Base-by-base conservation (phyloP, 2,329 filamentous ascomycete genomes). In the Rhinocladiella similis region DNA sequence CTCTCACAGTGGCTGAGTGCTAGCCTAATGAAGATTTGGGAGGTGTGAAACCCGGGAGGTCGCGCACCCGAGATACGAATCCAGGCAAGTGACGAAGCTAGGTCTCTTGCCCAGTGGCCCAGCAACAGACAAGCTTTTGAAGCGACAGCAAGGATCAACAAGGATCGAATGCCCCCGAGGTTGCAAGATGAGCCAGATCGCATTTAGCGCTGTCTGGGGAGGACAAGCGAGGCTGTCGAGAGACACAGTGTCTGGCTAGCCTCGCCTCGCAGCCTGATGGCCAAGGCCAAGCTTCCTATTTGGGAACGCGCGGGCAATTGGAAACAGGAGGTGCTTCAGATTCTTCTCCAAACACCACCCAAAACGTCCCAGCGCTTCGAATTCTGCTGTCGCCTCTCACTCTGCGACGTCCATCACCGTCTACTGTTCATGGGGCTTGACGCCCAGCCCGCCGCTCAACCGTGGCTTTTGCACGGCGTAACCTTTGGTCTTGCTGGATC, bases 301-400 rank as follows among this genome's bases (percentile, higher is more conserved):
- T 47, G 20, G 19, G 47, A 6, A 39, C 5, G 20, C 22, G 29
- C n/a, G 25, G 6, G 12, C 18, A 9, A 13, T 25, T 22, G 16
- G 50, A 56, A 56, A 60, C 57, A 46, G 48, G 48, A 42, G 53
- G 43, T 57, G 53, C 53, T 48, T 60, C 57, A 54, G 54, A 48
- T 48, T 50, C 57, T 42, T 35, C 57, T 57, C 43, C 48, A 54
- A 50, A 59, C 59, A 59, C 56, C n/a, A 39, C 48, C 25, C 53
- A 54, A 62, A 62, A 58, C 53, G 36, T 54, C 22, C 47, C 56
- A 58, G 59, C 59, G 59, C 53, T 54, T 62, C 53, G 48, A 46
- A 57, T 57, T 25, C 29, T 36, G 47, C 10, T 22, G 19, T 53
- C 12, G 35, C 49, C 56, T 47, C 36, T 52, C 50, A 57, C 47